Base-by-base conservation (phyloP, 257 asterid species). In the Scutellaria barbata region DNA sequence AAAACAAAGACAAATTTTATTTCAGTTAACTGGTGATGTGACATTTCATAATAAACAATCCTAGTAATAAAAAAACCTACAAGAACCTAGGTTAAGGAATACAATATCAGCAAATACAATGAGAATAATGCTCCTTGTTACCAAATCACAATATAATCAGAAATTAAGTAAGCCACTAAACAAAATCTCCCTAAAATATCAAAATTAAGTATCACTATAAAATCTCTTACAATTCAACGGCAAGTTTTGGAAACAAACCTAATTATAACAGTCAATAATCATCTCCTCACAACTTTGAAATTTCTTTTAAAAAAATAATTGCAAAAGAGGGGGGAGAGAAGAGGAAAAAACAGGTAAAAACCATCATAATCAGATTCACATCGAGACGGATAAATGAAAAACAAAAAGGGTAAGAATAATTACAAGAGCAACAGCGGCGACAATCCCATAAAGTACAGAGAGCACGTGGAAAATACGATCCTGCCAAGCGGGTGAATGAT, bases 391-490 rank as follows among this genome's bases (percentile, higher is more conserved):
- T 9, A 48, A 55, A 58, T 10, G 25, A 18, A 25, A 71, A 5
- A 1, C 42, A 8, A 41, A 2, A 25, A 11, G 50, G 18, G 51
- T 0, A 48, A n/a, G 10, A 64, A 77, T 11, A 53, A 63, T 81
- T 85, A 92, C 98, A 47, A 90, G 84, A 63, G 98, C 98, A 77
- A 90, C 84, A 30, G 53, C 77, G 72, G 96, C 88, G 52, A 92
- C 92, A 81, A 83, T 75, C 71, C 96, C 98, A 61, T 83, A 92
- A 46, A 92, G 88, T 3, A 72, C 82, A 42, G 97, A 88, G 46
- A 93, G 94, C 14, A 78, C 73, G 71, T 82, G 90, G 74, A 89
- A 93, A 33, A 85, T 87, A 20, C 89, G 86, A 86, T 87, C 96
- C 76, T 93, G 98, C 98, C 98, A 93, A 45, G 78, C 68, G 51